Conservation (phyloP, 257 asterid genomes). For the Solanum verrucosum region DNA sequence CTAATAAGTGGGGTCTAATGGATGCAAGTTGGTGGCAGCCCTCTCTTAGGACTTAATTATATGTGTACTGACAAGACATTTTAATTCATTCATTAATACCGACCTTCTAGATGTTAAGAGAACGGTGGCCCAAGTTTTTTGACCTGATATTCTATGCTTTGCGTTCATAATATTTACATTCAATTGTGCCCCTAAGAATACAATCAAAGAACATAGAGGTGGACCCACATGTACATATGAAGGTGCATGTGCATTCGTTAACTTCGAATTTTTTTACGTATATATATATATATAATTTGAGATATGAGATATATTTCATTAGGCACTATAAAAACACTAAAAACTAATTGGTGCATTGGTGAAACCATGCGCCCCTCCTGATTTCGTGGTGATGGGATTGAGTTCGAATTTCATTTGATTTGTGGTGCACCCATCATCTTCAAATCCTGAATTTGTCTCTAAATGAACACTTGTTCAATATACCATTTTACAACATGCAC, state of each 20-base stretch:
- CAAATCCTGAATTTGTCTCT: rapidly evolving
- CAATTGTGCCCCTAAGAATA: background rate
- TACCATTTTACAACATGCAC: background rate
- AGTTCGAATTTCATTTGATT: too few species aligned
- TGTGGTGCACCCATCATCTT: too few species aligned
- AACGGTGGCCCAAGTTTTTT: background rate
- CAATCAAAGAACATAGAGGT: background rate
- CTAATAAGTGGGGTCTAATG: background rate
- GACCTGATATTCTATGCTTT: background rate
- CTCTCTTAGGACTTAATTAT: background rate
- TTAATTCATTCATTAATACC: background rate
- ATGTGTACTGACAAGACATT: background rate
- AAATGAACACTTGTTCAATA: background rate
- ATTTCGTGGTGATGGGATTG: too few species aligned
- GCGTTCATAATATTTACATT: background rate
- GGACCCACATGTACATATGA: too few species aligned
- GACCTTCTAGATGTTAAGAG: background rate
- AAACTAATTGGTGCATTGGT: too few species aligned
- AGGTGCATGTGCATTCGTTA: too few species aligned
- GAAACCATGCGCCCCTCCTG: too few species aligned
- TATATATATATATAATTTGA: too few species aligned
- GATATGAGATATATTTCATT: too few species aligned
- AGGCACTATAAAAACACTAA: too few species aligned
- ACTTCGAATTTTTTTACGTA: too few species aligned
- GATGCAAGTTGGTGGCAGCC: background rate